Conservation (phyloP, 108 stramenopile species). For the Asterionellopsis glacialis region DNA sequence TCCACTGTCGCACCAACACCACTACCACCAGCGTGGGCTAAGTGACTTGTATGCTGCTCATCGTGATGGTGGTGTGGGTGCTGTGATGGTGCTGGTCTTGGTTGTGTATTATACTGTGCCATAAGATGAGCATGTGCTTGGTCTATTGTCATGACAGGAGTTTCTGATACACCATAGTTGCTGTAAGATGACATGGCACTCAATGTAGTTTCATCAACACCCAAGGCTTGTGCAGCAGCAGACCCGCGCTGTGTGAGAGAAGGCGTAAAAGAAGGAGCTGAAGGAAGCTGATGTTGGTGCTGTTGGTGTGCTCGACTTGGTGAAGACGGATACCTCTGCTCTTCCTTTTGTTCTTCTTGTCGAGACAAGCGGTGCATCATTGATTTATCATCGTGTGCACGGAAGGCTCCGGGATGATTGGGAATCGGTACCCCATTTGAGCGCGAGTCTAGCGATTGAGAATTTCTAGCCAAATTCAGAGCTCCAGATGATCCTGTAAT, state of each 20-base stretch:
- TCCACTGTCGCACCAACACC: too few relatives aligned
- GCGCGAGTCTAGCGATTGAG: too few relatives aligned
- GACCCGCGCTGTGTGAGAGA: conserved; percentile 11
- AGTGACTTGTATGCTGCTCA: too few relatives aligned
- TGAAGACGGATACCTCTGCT: background rate
- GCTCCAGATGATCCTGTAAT: too few relatives aligned
- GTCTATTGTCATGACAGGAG: conserved; percentile 1
- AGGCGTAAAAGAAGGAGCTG: conserved; percentile 14
- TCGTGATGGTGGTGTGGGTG: too few relatives aligned
- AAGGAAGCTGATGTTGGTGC: conserved; percentile 2
- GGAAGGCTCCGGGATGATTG: too few relatives aligned
- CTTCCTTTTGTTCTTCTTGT: background rate
- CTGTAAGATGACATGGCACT: conserved; percentile 18
- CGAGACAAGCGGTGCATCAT: conserved; percentile 24
- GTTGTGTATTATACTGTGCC: too few relatives aligned
- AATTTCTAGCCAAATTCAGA: too few relatives aligned
- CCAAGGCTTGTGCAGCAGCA: conserved; percentile 14
- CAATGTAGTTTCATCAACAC: conserved; percentile 14
- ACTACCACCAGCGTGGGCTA: too few relatives aligned
- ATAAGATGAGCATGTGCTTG: background rate
- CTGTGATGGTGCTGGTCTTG: too few relatives aligned
- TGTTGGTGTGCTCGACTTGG: conserved; percentile 1
- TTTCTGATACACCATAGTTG: background rate
- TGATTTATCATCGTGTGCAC: background rate
- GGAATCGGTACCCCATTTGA: too few relatives aligned